Base-by-base conservation (phyloP, 2,329 filamentous ascomycete species). In the Curvularia spicifera region DNA sequence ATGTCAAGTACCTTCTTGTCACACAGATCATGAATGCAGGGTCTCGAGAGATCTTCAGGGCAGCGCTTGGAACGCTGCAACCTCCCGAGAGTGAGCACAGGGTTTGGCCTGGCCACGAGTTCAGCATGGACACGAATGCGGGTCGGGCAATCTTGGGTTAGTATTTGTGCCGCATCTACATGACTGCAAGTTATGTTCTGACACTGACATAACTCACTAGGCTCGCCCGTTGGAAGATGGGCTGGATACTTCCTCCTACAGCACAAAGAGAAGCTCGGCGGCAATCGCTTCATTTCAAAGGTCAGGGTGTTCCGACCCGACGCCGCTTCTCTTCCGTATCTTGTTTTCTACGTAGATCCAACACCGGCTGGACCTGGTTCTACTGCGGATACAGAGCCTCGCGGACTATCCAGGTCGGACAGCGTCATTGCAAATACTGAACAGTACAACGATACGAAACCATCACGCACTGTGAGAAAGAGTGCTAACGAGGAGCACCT, bases 1-100 rank as follows among this genome's bases (percentile, higher is more conserved):
- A 55, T 1, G 51, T 65, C 5, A 64, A 64, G 40, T 64, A 62
- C 2, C 51, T 64, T 5, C 42, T 65, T 18, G 57, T 60, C 2
- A 55, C 58, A 1, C 53, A 57, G 15, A 51, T 63, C 5, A 43
- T 61, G 29, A 65, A 65, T 15, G 18, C 46, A 20, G 45, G 43
- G 0, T 57, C 57, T 5, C 42, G 47, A 4, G 51, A 55, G 5
- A 29, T 61, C 0, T 51, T 61, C 22, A 28, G 51, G n/a, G 26
- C 20, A 2, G 63, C 60, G 1, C 10, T 57, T 2, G 31, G 26
- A 7, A 55, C 56, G 2, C 18, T 61, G 33, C 6, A 40, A 0
- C 59, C 59, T 2, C 48, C 56, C 10, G 35, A 58, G 43, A 61
- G 59, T 18, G 52, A 64, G 39, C 37, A 26, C n/a, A 51, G 51